phyloP scores from a whole-genome alignment of 306 rosid species.

The Argentina anserina region DNA sequence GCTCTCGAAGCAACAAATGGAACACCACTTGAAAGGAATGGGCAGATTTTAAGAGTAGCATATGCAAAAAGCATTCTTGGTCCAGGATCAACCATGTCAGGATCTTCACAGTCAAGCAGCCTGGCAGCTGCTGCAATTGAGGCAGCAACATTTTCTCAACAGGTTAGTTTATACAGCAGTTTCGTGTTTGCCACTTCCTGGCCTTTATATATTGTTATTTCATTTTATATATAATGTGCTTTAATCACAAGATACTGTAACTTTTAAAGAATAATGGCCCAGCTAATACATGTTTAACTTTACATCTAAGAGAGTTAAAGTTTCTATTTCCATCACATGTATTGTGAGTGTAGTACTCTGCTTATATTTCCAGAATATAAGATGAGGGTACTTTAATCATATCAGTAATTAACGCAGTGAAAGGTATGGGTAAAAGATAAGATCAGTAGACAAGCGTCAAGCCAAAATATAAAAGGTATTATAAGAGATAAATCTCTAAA shows the following conservation, averaged over 20 bases:
- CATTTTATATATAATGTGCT: not conserved
- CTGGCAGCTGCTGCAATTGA: conserved; percentile 99
- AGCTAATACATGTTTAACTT: not conserved
- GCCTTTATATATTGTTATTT: not conserved
- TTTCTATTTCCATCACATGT: not conserved
- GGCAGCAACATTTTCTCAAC: conserved; percentile 96
- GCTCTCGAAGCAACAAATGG: conserved; percentile 95
- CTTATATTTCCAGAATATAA: not conserved
- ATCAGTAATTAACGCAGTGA: no score
- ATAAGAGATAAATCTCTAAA: no score
- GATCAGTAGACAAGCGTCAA: no score
- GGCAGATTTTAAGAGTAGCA: conserved; percentile 90
- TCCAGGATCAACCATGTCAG: conserved; percentile 76
- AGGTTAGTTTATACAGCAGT: conserved; percentile 37
- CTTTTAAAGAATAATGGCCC: not conserved
- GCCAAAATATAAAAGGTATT: no score
- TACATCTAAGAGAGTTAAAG: not conserved
- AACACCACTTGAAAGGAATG: conserved; percentile 83
- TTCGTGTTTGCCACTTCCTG: not conserved
- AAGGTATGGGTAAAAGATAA: no score
- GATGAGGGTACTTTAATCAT: no score
- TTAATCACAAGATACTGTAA: not conserved
- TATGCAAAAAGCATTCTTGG: conserved; percentile 95
- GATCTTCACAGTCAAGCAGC: conserved; percentile 87
- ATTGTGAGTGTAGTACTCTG: not conserved